phyloP scores from a whole-genome alignment of 1,139 yeast species.

The Geotrichum aggregatum region DNA sequence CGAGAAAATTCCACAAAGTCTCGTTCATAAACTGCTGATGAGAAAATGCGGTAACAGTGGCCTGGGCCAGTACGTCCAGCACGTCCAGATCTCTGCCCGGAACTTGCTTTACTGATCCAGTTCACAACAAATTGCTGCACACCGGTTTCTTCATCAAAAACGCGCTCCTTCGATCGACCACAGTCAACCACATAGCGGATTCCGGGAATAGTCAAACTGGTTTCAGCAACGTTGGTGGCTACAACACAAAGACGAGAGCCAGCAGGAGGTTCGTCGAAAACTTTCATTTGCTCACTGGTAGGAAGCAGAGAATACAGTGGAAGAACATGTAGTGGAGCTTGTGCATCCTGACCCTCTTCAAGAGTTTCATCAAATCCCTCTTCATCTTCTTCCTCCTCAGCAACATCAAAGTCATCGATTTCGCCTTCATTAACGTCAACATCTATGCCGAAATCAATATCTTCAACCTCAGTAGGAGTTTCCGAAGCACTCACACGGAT shows the following conservation, averaged over 20 bases:
- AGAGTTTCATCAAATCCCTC: constrained; percentile 87
- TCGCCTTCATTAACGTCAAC: constrained; percentile 40
- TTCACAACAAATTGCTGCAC: constrained; percentile 89
- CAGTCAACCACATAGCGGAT: constrained; percentile 92
- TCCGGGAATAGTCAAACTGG: constrained; percentile 94
- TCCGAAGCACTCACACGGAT: constrained; percentile 56
- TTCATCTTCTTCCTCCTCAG: constrained; percentile 58
- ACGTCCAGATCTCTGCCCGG: constrained; percentile 94
- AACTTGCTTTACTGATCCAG: constrained; percentile 94
- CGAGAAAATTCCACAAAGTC: constrained; percentile 76
- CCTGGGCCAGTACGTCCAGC: constrained; percentile 99
- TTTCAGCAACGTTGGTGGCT: constrained; percentile 97
- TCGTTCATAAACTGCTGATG: constrained; percentile 92
- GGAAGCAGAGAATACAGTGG: constrained; percentile 92
- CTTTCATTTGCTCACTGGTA: constrained; percentile 90
- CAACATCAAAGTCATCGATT: constrained; percentile 45
- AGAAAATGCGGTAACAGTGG: constrained; percentile 85
- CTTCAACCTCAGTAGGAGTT: constrained; percentile 80
- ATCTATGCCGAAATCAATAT: constrained; percentile 67
- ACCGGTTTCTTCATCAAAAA: constrained; percentile 76
- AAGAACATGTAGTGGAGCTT: constrained; percentile 81
- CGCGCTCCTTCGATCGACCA: constrained; percentile 89
- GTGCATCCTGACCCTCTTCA: constrained; percentile 69
- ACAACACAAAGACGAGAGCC: constrained; percentile 87
- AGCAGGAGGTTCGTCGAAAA: constrained; percentile 77